Percentiles rank a stretch among this genome's conserved stretches.
phyloP scores from a whole-genome alignment of 2,329 filamentous ascomycete species.

The Calcarisporium arbuscula region DNA sequence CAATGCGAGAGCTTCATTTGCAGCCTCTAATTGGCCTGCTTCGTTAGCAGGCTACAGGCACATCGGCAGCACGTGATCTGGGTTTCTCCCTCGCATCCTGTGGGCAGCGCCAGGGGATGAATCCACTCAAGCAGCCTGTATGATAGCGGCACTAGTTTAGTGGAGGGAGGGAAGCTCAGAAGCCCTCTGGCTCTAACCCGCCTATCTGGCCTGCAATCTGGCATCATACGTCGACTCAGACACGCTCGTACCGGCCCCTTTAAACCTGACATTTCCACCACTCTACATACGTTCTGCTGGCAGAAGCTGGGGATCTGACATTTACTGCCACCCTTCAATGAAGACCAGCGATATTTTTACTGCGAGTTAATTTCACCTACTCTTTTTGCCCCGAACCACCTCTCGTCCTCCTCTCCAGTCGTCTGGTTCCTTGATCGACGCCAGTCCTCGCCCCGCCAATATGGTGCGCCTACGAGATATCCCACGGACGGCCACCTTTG shows the following conservation, averaged over 20 bases:
- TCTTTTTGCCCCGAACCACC: constrained; percentile 6
- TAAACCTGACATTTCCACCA: background rate
- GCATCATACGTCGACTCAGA: constrained; percentile 29
- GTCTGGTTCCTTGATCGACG: constrained; percentile 14
- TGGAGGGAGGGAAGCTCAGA: too few relatives aligned
- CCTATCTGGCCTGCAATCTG: constrained; percentile 37
- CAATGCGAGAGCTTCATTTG: too few relatives aligned
- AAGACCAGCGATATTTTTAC: constrained; percentile 4
- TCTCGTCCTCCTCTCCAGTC: background rate
- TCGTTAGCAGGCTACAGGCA: too few relatives aligned
- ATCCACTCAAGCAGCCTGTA: too few relatives aligned
- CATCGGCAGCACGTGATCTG: too few relatives aligned
- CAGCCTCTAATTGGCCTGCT: too few relatives aligned
- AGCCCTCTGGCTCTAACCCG: too few relatives aligned
- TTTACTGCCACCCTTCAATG: constrained; percentile 8
- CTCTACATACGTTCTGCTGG: background rate
- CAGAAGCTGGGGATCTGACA: constrained; percentile 8
- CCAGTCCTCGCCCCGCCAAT: constrained; percentile 25
- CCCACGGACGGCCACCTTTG: constrained; percentile 91
- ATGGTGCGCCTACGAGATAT: constrained; percentile 98
- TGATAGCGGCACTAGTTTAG: too few relatives aligned
- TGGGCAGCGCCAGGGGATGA: too few relatives aligned
- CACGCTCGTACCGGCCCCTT: background rate
- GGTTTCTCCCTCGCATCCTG: too few relatives aligned
- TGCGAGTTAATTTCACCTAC: constrained; percentile 3